Evolutionary conservation across 2,329 filamentous ascomycete genomes (phyloP), one percentile per base, ranked within the genome.

Genomic region (Hymenoscyphus infarciens): DNA sequence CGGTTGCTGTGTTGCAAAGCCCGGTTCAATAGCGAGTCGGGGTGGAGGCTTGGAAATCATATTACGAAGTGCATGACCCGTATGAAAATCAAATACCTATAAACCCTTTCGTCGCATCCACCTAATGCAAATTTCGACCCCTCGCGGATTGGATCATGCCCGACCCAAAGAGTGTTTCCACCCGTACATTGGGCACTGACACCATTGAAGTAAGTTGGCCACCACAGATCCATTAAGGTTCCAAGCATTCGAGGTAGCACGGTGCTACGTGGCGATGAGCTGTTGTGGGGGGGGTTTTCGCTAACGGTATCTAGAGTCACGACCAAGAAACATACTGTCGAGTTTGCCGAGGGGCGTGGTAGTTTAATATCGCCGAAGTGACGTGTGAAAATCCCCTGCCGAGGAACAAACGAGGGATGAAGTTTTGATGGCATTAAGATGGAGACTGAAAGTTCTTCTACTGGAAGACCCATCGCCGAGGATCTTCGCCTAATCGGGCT

Each of bases 401-500:
- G 16, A 38, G 29, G 38, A 31, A n/a, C 54, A 16, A 31, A 19
- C 31, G 16, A 35, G n/a, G 29, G 27, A 39, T 35, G 35, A 38
- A 52, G 8, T 52, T 25, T 25, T 52, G 45, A 52, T 52, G 45
- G 45, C 19, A 52, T 22, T 25, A 49, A 22, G 38, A 31, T 33
- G 57, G 42, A 29, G 42, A 49, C 42, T 39, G 38, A 53, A 27
- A 59, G 19, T 57, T 33, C 5, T 29, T 60, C 57, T 53, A n/a
- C 39, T 27, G 25, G 29, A 52, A 58, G n/a, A 29, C 13, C 56
- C n/a, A 42, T 33, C n/a, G 52, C 63, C 39, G 57, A 56, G 5
- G 38, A 52, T 19, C 27, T n/a, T 60, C 63, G 66, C 45, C 61
- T 68, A 49, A 33, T 42, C 3, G 57, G 64, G 2, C 61, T 71